Base-by-base conservation (phyloP, 768 basidiomycete genomes). In the Suillus discolor region DNA sequence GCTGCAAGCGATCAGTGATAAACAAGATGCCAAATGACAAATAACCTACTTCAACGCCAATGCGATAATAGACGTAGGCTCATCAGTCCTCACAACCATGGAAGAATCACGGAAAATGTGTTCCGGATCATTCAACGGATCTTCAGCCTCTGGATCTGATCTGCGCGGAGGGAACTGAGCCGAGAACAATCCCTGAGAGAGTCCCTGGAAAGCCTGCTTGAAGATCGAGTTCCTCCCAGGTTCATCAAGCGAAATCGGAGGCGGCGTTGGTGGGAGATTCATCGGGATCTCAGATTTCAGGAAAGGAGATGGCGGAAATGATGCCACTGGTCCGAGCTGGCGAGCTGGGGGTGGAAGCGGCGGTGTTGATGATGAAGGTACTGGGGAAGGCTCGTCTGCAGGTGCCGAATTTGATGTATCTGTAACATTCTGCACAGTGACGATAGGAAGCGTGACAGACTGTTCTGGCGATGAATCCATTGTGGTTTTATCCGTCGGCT, bases 31-130 rank as follows among this genome's bases (percentile, higher is more conserved):
- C 59, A 42, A 2, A 28, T 28, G n/a, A 38, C 16, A 59, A 61
- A 18, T 51, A 9, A 78, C 87, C 71, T 71, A 94, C 94, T 91
- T 93, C 59, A 99, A 79, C 6, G 95, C 94, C 64, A 98, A 88
- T 8, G 97, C 96, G 68, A 99, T 96, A 72, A 99, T 97, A 20
- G 97, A 98, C 0, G 96, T 97, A 3, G 97, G 97, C 73, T 99
- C 97, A 75, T 98, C 96, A 23, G 95, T 95, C 23, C 97, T 86
- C 23, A 99, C 91, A 61, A 98, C 89, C 87, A 99, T 96, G 2
- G 91, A 89, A 18, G 94, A 95, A 72, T 97, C 96, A 44, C 93
- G 85, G 79, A 97, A 98, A 57, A 99, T 90, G 73, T 99, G 95
- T 71, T 98, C 96, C 1, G 89, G 89, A 73, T 94, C 91, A 67